phyloP scores from a whole-genome alignment of 2,329 filamentous ascomycete species.

The Cercospora zeina region DNA sequence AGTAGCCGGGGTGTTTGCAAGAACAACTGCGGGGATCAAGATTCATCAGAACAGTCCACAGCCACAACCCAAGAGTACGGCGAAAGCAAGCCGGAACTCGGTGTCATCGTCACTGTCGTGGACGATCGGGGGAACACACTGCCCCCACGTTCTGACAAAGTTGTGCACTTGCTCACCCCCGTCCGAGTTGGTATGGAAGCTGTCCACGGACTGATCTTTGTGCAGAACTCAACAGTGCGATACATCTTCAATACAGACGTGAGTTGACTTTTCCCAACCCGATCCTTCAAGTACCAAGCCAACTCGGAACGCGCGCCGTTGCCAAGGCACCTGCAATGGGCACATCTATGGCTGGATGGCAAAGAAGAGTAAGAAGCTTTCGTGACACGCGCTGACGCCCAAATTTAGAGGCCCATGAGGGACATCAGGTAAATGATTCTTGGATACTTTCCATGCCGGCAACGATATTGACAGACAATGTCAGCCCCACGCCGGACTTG shows the following conservation, averaged over 20 bases:
- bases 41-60: not conserved
- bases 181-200: not conserved
- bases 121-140: not conserved
- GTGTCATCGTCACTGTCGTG: not conserved
- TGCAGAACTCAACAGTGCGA: slow-evolving; percentile 75
- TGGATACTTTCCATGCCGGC: not conserved
- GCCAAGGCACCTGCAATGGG: too few relatives aligned
- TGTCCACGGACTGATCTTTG: not conserved
- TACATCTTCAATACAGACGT: slow-evolving; percentile 79
- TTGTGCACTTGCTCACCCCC: not conserved
- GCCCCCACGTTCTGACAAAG: not conserved
- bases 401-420: slow-evolving; percentile 70
- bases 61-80: not conserved
- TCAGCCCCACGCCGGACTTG: slow-evolving; percentile 81
- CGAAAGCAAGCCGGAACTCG: not conserved
- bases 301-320: too few relatives aligned
- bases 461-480: not conserved
- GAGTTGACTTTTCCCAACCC: not conserved
- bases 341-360: too few relatives aligned
- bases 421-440: slow-evolving; percentile 59
- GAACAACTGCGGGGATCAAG: not conserved
- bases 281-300: too few relatives aligned
- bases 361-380: not conserved
- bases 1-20: slow-evolving; percentile 2
- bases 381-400: not conserved